Base-by-base conservation (phyloP, 768 basidiomycete genomes). In the Boletus subparvulus region DNA sequence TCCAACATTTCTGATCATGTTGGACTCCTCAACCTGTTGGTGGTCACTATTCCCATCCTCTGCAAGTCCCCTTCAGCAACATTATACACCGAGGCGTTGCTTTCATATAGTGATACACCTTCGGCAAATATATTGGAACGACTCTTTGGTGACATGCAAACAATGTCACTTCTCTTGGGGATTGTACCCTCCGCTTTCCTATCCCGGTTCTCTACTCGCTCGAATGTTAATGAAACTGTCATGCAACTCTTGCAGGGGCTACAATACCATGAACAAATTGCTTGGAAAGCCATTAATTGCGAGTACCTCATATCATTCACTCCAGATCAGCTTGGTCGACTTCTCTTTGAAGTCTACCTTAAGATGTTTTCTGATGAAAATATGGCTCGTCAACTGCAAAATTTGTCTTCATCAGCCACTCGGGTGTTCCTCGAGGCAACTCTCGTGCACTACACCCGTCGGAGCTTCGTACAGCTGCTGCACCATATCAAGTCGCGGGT, bases 381-480 rank as follows among this genome's bases (percentile, higher is more conserved):
- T 24, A n/a, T 64, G 42, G 21, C 41, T 11, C 52, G 56, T 44
- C 58, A 47, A 21, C 3, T 67, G 16, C 47, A 55, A 37, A 53
- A 54, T 16, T 7, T 50, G 11, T 51, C 56, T 39, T 12, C 46
- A 5, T 64, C 59, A 9, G 1, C 19, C 13, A 35, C 14, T 11
- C 58, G 47, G 17, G 53, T 48, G 10, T 0, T 61, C 11, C 41
- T 40, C 1, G 54, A 52, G 13, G 60, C 65, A 12, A 63, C 55
- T 32, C 56, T 72, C 32, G 28, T 76, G 21, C 80, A 80, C 56
- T 84, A 86, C 59, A 74, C 67, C 11, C 77, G 85, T 13, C 70
- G 71, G 37, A 78, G 75, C 33, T 83, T 85, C 50, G 81, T 71
- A 1, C 59, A 73, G 3, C 66, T 87, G 41, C 66, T 86, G 16